Percentiles rank a stretch among this genome's conserved stretches.
phyloP scores from a whole-genome alignment of 2,329 filamentous ascomycete genomes.

The Alternaria incomplexa region DNA sequence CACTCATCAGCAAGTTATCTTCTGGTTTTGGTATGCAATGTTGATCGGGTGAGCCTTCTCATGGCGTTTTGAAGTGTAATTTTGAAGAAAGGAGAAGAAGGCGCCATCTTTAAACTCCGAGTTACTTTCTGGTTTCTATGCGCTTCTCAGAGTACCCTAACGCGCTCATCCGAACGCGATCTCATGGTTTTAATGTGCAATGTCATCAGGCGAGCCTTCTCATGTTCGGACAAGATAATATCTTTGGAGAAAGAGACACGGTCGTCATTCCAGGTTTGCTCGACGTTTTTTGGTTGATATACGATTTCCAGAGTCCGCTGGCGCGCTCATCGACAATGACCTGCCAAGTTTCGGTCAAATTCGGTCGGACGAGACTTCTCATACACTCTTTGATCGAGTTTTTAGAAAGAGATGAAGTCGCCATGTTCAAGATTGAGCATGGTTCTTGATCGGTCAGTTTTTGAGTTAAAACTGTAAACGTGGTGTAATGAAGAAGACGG shows the following conservation, averaged over 20 bases:
- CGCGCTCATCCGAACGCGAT: neutral
- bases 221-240: too few species aligned
- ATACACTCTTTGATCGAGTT: too few species aligned
- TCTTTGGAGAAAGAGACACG: neutral
- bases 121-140: neutral
- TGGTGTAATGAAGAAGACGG: neutral
- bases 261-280: neutral
- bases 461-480: too few species aligned
- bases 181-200: neutral
- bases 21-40: neutral
- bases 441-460: too few species aligned
- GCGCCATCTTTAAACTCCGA: neutral
- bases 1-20: rapidly evolving
- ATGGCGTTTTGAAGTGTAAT: neutral
- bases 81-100: neutral
- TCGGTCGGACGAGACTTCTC: neutral
- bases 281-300: neutral
- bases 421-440: too few species aligned
- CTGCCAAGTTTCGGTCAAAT: too few species aligned
- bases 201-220: neutral
- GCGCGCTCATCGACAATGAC: too few species aligned
- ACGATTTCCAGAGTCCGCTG: too few species aligned
- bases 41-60: neutral
- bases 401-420: too few species aligned
- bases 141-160: neutral